Evolutionary conservation across 805 yeast genomes (phyloP).

Genomic region (Suhomyces emberorum): DNA sequence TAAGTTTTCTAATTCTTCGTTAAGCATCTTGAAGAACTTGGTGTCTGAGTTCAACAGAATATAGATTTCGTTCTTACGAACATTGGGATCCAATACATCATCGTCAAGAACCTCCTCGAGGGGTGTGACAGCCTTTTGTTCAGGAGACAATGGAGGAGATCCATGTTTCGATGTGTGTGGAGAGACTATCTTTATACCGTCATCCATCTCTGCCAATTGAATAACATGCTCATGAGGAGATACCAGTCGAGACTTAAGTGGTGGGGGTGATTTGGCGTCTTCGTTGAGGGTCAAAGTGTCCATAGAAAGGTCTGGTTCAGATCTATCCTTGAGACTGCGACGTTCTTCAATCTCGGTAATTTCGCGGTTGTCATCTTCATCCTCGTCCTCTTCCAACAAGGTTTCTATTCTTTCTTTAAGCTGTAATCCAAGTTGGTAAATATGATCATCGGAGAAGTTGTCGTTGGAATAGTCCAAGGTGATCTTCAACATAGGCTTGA

Average conservation of each 20-base stretch:
- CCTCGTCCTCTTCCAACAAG: slow-evolving; percentile 21
- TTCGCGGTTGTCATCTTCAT: slow-evolving; percentile 8
- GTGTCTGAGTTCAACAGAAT: slow-evolving; percentile 53
- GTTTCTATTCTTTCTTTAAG: slow-evolving; percentile 26
- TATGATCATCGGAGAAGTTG: slow-evolving; percentile 31
- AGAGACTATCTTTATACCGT: slow-evolving; percentile 25
- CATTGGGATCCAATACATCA: background rate
- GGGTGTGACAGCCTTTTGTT: slow-evolving; percentile 1
- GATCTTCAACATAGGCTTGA: slow-evolving; percentile 39
- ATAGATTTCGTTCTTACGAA: slow-evolving; percentile 29
- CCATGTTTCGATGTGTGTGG: slow-evolving; percentile 19
- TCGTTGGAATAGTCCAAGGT: slow-evolving; percentile 30
- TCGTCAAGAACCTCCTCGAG: slow-evolving; percentile 6
- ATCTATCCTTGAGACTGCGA: slow-evolving; percentile 1
- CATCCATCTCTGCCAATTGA: slow-evolving; percentile 28
- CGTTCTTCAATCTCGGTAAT: slow-evolving; percentile 1
- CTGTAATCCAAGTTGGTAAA: slow-evolving; percentile 26
- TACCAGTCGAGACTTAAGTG: background rate
- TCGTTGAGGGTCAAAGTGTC: background rate
- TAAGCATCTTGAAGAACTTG: slow-evolving; percentile 56
- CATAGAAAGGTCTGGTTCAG: background rate
- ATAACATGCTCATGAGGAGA: slow-evolving; percentile 15
- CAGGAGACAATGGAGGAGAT: slow-evolving; percentile 3
- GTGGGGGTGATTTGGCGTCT: background rate
- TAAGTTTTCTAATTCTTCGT: slow-evolving; percentile 50